Evolutionary conservation across 2,329 filamentous ascomycete species (phyloP).

Genomic region (Diaporthe sp.): DNA sequence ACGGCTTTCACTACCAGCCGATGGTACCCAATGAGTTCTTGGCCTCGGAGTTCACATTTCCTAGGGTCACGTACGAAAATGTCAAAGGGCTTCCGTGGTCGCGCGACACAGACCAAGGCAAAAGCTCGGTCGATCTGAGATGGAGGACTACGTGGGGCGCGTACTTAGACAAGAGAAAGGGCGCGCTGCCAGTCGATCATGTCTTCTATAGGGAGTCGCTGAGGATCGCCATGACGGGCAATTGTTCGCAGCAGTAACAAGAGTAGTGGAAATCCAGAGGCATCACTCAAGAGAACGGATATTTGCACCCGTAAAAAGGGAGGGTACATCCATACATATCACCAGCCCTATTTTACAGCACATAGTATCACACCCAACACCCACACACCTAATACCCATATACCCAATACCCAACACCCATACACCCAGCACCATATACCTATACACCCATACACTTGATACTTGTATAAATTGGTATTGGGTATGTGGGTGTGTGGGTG

Average conservation of each 20-base stretch:
- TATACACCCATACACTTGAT: too few species aligned
- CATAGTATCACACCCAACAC: too few species aligned
- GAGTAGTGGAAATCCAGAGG: neutral
- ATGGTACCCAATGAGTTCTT: slow-evolving; percentile 51
- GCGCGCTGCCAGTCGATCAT: slow-evolving; percentile 8
- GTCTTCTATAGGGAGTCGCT: neutral
- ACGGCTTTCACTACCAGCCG: slow-evolving; percentile 50
- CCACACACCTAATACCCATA: too few species aligned
- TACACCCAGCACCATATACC: too few species aligned
- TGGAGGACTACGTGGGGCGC: slow-evolving; percentile 13
- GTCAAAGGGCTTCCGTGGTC: slow-evolving; percentile 14
- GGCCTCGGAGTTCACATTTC: slow-evolving; percentile 52
- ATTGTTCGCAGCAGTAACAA: neutral
- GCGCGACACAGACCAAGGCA: slow-evolving; percentile 5
- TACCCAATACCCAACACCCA: too few species aligned
- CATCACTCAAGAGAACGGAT: too few species aligned
- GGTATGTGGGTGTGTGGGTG: too few species aligned
- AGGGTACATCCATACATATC: too few species aligned
- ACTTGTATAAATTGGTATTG: too few species aligned
- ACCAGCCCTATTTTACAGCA: too few species aligned
- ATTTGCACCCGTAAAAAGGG: too few species aligned
- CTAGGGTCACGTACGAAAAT: slow-evolving; percentile 46
- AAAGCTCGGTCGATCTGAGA: slow-evolving; percentile 4
- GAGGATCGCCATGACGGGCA: slow-evolving; percentile 13
- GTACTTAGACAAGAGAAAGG: neutral